Percentiles rank a stretch among this genome's conserved stretches.
Evolutionary conservation across 495 filamentous ascomycete genomes (phyloP).

Genomic region (Acidomyces sp.): DNA sequence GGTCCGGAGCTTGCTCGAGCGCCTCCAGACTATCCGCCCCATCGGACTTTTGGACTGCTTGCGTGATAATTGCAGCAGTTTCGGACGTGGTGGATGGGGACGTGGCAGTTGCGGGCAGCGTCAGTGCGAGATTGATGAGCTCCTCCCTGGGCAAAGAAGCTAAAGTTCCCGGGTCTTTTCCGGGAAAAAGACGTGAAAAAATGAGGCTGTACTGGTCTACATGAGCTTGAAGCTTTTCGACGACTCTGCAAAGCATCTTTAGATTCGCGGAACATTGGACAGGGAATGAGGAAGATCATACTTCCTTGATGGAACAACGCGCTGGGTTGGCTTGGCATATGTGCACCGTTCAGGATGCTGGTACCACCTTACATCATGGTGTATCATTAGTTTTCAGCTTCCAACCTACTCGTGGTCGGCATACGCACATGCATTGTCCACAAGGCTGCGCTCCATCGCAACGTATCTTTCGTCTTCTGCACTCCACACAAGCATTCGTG

Average conservation of each 20-base stretch:
- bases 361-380: too few species aligned
- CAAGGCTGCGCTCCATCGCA: constrained; percentile 16
- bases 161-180: constrained; percentile 34
- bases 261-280: neutral
- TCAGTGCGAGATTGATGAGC: constrained; percentile 34
- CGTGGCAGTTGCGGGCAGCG: constrained; percentile 22
- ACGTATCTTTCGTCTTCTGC: constrained; percentile 18
- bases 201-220: constrained; percentile 26
- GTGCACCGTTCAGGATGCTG: constrained; percentile 27
- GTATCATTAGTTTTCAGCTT: too few species aligned
- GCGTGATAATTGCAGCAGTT: neutral
- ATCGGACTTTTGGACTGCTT: constrained; percentile 20
- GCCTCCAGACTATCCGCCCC: constrained; percentile 29
- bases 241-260: constrained; percentile 13
- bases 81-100: constrained; percentile 32
- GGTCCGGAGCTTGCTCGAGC: constrained; percentile 28
- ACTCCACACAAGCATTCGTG: constrained; percentile 16
- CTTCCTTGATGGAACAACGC: constrained; percentile 27
- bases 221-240: constrained; percentile 24
- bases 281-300: constrained; percentile 13
- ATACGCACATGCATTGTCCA: constrained; percentile 6
- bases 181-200: constrained; percentile 35
- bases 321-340: constrained; percentile 28
- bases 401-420: constrained; percentile 7
- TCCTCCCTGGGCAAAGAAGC: constrained; percentile 36